A percentile compares a stretch with the other conserved stretches of the same genome.
Evolutionary conservation across 345 rosid species (phyloP).

Genomic region (Acer negundo): DNA sequence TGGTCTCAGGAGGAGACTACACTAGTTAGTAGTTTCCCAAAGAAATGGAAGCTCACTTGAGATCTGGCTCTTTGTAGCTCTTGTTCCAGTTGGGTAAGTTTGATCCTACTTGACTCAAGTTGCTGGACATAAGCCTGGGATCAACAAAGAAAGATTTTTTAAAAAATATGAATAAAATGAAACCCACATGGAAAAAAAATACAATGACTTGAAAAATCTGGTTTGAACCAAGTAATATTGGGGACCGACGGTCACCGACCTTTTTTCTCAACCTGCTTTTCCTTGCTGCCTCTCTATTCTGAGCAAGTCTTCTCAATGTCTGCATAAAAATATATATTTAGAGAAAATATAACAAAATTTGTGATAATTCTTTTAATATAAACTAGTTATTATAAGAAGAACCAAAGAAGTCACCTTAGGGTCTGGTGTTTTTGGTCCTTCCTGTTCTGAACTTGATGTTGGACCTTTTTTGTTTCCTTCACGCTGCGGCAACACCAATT

Average conservation of each 20-base stretch:
- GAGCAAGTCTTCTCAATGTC: slow-evolving; percentile 97
- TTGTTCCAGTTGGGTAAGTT: slow-evolving; percentile 88
- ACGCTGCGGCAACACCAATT: slow-evolving; percentile 37
- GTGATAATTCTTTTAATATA: not conserved
- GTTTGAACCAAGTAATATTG: not conserved
- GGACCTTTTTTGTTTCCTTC: slow-evolving; percentile 56
- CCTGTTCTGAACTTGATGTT: slow-evolving; percentile 54
- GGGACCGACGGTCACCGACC: slow-evolving; percentile 48
- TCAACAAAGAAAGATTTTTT: not conserved
- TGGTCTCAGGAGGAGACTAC: not conserved
- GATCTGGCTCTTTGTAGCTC: slow-evolving; percentile 89
- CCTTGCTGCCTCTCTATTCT: slow-evolving; percentile 99
- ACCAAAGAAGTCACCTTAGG: slow-evolving; percentile 45
- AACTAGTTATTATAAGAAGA: slow-evolving; percentile 1
- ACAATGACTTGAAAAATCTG: not conserved
- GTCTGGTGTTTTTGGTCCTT: slow-evolving; percentile 62
- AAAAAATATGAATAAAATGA: not conserved
- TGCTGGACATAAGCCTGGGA: slow-evolving; percentile 96
- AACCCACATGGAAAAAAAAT: not conserved
- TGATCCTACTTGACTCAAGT: slow-evolving; percentile 91
- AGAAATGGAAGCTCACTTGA: slow-evolving; percentile 49
- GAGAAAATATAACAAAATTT: not conserved
- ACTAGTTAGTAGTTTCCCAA: not conserved
- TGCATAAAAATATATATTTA: slow-evolving; percentile 20
- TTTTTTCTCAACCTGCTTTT: slow-evolving; percentile 95